These are phyloP conservation scores for Hanseniaspora clermontiae DNA, from an alignment of 805 yeast genomes.

Conservation along the genomic window DNA sequence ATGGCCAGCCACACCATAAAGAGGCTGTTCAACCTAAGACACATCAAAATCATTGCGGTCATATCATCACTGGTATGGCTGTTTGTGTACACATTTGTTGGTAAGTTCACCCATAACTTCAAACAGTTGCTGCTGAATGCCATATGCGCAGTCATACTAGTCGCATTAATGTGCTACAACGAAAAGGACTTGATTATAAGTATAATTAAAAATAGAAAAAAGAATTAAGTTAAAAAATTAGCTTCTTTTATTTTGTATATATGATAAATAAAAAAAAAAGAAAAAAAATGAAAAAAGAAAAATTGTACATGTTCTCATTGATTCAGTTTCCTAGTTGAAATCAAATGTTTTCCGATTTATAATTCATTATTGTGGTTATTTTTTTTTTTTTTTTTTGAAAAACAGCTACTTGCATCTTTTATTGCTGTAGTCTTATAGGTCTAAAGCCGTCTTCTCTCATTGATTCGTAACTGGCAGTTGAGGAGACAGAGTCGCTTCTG, in stretches of 20 bases:
- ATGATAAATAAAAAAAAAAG: neutral
- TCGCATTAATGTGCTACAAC: constrained; percentile 4
- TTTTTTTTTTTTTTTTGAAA: neutral
- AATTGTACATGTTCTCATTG: neutral
- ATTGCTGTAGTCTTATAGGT: constrained; percentile 10
- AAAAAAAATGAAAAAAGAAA: neutral
- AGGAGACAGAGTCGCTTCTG: constrained; percentile 11
- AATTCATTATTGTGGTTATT: neutral
- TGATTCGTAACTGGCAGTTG: neutral
- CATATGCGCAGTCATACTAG: neutral
- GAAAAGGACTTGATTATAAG: constrained; percentile 3
- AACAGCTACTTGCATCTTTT: neutral
- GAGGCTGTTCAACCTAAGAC: constrained; percentile 19
- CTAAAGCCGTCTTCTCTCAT: constrained; percentile 7
- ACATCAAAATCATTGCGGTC: constrained; percentile 22
- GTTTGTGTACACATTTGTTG: constrained; percentile 24
- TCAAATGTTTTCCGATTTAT: no score
- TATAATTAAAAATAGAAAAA: neutral
- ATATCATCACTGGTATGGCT: constrained; percentile 23
- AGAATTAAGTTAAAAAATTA: neutral
- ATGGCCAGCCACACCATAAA: constrained; percentile 13
- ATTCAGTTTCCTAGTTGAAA: no score
- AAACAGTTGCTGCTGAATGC: constrained; percentile 7
- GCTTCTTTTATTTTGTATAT: neutral
- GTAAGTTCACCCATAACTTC: constrained; percentile 17